These are phyloP conservation scores for Rosa multiflora DNA, from an alignment of 306 rosid genomes.

Conservation along the genomic window DNA sequence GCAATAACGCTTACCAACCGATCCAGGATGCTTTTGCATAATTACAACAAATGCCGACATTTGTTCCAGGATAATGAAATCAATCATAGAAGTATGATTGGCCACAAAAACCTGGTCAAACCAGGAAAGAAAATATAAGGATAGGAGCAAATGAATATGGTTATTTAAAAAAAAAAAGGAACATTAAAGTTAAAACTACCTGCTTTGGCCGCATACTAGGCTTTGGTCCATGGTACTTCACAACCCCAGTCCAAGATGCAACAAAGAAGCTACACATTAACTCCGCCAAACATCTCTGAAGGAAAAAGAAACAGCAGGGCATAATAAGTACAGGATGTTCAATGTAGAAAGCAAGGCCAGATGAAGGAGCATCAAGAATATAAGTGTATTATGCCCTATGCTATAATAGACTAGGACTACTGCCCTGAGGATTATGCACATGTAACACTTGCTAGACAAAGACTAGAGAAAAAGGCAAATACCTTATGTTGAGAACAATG, in stretches of 20 bases:
- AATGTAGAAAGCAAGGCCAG: neutral
- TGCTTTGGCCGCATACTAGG: slow-evolving; percentile 89
- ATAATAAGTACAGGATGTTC: neutral
- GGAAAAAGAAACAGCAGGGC: slow-evolving; percentile 18
- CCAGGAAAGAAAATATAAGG: slow-evolving; percentile 18
- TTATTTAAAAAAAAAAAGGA: neutral
- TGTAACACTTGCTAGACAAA: neutral
- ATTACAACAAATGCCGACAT: slow-evolving; percentile 98
- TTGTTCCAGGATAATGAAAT: slow-evolving; percentile 93
- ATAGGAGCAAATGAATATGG: slow-evolving; percentile 21
- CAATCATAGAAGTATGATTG: slow-evolving; percentile 97
- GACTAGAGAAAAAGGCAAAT: neutral
- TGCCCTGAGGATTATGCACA: neutral
- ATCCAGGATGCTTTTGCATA: slow-evolving; percentile 98
- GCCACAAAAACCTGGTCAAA: slow-evolving; percentile 85
- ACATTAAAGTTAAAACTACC: slow-evolving; percentile 36
- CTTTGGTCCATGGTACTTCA: slow-evolving; percentile 94
- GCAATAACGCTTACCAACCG: slow-evolving; percentile 78
- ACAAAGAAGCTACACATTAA: slow-evolving; percentile 95
- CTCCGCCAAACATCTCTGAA: slow-evolving; percentile 89
- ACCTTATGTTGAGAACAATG: neutral
- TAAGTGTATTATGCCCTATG: too few relatives aligned
- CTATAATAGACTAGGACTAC: neutral
- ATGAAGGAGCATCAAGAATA: slow-evolving; percentile 3
- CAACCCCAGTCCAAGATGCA: slow-evolving; percentile 99